phyloP scores from a whole-genome alignment of 176 grass and related monocot species.

The Oryza punctata region DNA sequence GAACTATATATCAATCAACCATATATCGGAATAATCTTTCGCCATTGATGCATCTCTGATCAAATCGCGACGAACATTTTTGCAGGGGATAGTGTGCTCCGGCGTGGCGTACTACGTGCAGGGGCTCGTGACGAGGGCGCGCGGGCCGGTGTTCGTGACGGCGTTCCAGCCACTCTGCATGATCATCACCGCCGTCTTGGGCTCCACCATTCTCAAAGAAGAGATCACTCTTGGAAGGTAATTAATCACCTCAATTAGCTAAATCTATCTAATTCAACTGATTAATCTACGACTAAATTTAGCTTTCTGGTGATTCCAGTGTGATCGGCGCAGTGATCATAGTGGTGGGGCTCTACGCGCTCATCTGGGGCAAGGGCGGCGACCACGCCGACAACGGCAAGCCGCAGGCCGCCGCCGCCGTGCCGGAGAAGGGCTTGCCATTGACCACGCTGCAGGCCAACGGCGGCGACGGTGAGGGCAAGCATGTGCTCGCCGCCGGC shows the following conservation, averaged over 20 bases:
- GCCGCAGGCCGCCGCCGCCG: conserved; percentile 7
- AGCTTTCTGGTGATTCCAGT: conserved; percentile 34
- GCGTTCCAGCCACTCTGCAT: conserved; percentile 96
- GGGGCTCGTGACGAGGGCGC: conserved; percentile 74
- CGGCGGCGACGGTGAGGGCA: conserved; percentile 33
- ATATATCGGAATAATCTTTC: too few relatives aligned
- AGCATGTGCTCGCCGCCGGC: conserved; percentile 18
- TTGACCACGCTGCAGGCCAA: conserved; percentile 30
- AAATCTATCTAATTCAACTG: not conserved
- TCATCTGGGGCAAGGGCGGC: conserved; percentile 96
- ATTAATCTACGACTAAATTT: not conserved
- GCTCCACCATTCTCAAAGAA: conserved; percentile 74
- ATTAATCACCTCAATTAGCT: not conserved
- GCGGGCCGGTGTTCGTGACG: conserved; percentile 91
- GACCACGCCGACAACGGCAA: conserved; percentile 59
- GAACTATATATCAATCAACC: not conserved
- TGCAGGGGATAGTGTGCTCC: conserved; percentile 92
- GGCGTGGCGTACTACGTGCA: conserved; percentile 88
- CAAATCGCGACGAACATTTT: not conserved
- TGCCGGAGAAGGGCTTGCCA: conserved; percentile 56
- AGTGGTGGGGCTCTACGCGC: conserved; percentile 82
- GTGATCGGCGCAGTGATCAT: conserved; percentile 86
- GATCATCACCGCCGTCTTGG: conserved; percentile 78
- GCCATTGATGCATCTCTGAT: not conserved
- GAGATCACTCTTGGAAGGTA: conserved; percentile 90